Conservation (phyloP, 2,329 filamentous ascomycete species). For the Thyridium curvatum region DNA sequence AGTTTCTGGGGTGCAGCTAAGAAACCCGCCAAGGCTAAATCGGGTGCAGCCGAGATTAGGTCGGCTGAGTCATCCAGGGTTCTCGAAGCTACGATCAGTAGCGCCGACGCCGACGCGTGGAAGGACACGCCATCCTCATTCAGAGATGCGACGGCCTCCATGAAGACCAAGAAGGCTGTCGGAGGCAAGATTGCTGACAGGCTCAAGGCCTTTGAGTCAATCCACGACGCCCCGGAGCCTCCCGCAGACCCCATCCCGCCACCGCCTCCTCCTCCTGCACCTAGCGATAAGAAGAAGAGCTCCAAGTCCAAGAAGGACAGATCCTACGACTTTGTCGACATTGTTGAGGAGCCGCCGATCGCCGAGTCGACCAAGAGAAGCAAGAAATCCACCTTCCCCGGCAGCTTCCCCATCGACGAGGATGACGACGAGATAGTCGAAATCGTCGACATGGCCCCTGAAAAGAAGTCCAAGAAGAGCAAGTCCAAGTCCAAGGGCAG, state of each 20-base stretch:
- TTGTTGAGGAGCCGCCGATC: constrained; percentile 12
- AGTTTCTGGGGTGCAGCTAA: constrained; percentile 52
- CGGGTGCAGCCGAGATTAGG: constrained; percentile 32
- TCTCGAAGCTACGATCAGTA: constrained; percentile 35
- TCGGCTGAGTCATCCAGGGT: constrained; percentile 43
- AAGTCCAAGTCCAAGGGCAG: constrained; percentile 36
- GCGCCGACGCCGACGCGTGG: constrained; percentile 17
- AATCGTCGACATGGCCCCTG: constrained; percentile 42
- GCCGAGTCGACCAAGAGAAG: constrained; percentile 5
- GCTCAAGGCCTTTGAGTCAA: constrained; percentile 48
- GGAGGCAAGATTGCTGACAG: constrained; percentile 49
- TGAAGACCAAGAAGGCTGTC: constrained; percentile 43
- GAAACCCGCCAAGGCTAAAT: constrained; percentile 20
- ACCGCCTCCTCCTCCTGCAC: constrained; percentile 31
- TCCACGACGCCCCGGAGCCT: constrained; percentile 23
- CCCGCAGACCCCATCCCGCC: constrained; percentile 7
- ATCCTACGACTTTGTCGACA: constrained; percentile 19
- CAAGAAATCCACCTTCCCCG: constrained; percentile 14
- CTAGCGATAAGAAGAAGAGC: constrained; percentile 32
- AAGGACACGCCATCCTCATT: constrained; percentile 35
- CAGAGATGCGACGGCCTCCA: constrained; percentile 26
- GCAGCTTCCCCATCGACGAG: constrained; percentile 21
- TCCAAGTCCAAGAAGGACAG: constrained; percentile 32
- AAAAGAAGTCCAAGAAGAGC: constrained; percentile 35
- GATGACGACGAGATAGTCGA: constrained; percentile 39